These are phyloP conservation scores for Clitocybe nebularis DNA, from an alignment of 1,284 basidiomycete species.

Conservation along the genomic window DNA sequence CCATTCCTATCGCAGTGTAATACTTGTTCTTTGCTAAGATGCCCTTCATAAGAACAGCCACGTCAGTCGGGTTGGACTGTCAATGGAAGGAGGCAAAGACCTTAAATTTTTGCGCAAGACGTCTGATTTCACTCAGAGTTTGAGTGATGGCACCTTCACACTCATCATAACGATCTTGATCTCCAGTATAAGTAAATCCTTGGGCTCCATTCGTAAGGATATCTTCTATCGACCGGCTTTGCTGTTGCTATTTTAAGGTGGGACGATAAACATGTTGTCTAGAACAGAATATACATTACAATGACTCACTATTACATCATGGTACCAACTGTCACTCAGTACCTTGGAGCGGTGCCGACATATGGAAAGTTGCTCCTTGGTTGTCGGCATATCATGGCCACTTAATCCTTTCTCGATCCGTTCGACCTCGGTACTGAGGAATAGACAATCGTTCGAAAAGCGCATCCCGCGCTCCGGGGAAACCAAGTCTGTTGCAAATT, in stretches of 20 bases:
- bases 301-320: slow-evolving; percentile 59
- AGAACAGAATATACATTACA: slow-evolving; percentile 12
- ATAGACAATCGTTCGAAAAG: slow-evolving; percentile 84
- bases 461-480: slow-evolving; percentile 67
- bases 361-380: slow-evolving; percentile 48
- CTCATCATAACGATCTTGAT: slow-evolving; percentile 74
- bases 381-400: slow-evolving; percentile 21
- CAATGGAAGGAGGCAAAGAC: slow-evolving; percentile 35
- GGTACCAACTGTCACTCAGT: slow-evolving; percentile 63
- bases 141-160: slow-evolving; percentile 73
- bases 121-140: slow-evolving; percentile 64
- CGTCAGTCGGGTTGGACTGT: background rate
- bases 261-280: background rate
- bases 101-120: slow-evolving; percentile 69
- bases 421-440: slow-evolving; percentile 52
- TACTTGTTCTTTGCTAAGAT: slow-evolving; percentile 64
- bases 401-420: slow-evolving; percentile 28
- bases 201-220: slow-evolving; percentile 55
- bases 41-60: slow-evolving; percentile 37
- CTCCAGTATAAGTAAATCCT: slow-evolving; percentile 70
- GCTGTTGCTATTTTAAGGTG: slow-evolving; percentile 28
- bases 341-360: slow-evolving; percentile 44
- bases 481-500: slow-evolving; percentile 51
- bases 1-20: slow-evolving; percentile 65
- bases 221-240: slow-evolving; percentile 31